Base-by-base conservation (phyloP, 1,284 basidiomycete genomes). In the Sutorius eximius region DNA sequence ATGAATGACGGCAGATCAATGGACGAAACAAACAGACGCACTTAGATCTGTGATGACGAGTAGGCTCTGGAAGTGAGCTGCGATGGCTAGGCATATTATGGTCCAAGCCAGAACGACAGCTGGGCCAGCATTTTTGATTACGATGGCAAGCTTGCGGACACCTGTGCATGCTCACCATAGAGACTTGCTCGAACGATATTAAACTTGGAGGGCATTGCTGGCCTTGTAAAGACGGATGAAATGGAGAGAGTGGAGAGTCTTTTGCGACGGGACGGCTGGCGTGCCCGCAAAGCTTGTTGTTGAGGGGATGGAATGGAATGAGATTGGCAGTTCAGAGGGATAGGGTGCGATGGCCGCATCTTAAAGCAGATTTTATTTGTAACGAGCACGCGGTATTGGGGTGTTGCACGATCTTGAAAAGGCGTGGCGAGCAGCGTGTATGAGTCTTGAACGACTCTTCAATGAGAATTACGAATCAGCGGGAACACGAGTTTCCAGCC, bases 31-130 rank as follows among this genome's bases (percentile, higher is more conserved):
- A 27, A 12, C 30, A 45, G 9, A 75, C 87, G 71, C 70, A 91
- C 88, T 91, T 68, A 91, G 84, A 72, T 91, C 87, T 55, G 86
- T 88, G 60, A 87, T 76, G 58, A 82, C 77, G 59, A 91, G 73
- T 34, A 89, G 78, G 55, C 74, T 75, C 69, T 87, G 81, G 64
- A 91, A 89, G 64, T 90, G 86, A 32, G 77, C 85, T 45, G 88
- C 86, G 74, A 91, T 86, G 55, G 81, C 85, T 58, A 91, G 74
- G 65, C 86, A 89, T 61, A 91, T 83, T 53, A 86, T 70, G 27
- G 86, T 87, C 79, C 87, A 91, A 55, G 85, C 67, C 48, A 91
- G 70, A 42, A 89, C 81, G 40, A 80, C 73, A 59, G 75, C 87
- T 91, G 36, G 30, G 33, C 20, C 4, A 37, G 18, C 11, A 30